Base-by-base conservation (phyloP, 2,329 filamentous ascomycete genomes). In the Cytospora piceicola region DNA sequence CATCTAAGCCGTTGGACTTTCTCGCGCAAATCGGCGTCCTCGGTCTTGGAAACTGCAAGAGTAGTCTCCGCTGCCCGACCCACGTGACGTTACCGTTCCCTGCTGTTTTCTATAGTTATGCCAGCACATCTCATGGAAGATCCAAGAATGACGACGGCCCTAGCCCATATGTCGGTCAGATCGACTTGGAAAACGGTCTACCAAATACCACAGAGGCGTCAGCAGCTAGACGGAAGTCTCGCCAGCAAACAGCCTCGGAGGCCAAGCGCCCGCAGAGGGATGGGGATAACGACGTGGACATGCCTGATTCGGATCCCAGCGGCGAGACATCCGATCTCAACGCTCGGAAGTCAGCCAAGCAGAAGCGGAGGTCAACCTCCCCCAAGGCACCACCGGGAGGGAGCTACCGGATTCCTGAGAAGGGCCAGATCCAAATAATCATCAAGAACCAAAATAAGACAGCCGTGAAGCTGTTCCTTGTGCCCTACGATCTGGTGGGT, bases 381-480 rank as follows among this genome's bases (percentile, higher is more conserved):
- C 75, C 76, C 17, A 80, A 76, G 76, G 87, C 90, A 20, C 92
- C 93, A 0, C 91, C 92, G 0, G 93, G 93, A 9, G 94, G 95
- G 42, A 92, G 91, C 73, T 99, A 98, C 76, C 90, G 95, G 53
- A 97, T 99, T 61, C 95, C 95, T 0, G 90, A 95, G 73, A 91
- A 94, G 76, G 95, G 95, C 0, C 95, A 98, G 77, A 82, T 99
- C 17, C 95, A 99, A 73, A 96, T 99, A 69, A 90, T 99, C 68
- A 92, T 99, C 75, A 98, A 98, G 76, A 99, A 98, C 72, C 94
- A 94, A 20, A 97, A 98, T 79, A 98, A 98, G 75, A 98, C 95
- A 4, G 95, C 95, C 1, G 94, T 98, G 63, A 98, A 99, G 76
- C 82, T 99, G 0, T 98, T 98, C 71, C 83, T 98, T 29, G 88